Percentiles rank a stretch among this genome's conserved stretches.
phyloP scores from a whole-genome alignment of 352 stramenopile species.

The Aphanomyces astaci region DNA sequence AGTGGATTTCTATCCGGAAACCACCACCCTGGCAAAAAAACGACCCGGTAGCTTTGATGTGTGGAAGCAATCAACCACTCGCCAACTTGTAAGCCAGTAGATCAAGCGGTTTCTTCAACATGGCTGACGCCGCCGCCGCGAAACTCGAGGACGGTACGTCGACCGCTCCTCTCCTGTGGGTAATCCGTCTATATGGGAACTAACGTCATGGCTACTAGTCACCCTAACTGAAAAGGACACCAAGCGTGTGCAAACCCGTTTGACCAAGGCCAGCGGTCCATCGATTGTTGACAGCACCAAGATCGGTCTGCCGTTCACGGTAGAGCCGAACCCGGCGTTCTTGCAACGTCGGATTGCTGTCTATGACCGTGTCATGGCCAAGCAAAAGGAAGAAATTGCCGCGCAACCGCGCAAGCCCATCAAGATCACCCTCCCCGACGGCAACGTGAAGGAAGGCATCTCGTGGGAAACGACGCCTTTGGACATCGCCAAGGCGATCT shows the following conservation, averaged over 20 bases:
- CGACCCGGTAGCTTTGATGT: neutral
- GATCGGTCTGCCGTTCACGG: constrained; percentile 75
- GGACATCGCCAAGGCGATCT: constrained; percentile 93
- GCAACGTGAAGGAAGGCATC: constrained; percentile 84
- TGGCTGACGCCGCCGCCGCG: constrained; percentile 16
- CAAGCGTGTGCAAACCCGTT: constrained; percentile 60
- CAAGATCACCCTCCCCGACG: constrained; percentile 96
- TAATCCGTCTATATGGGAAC: neutral
- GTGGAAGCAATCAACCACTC: neutral
- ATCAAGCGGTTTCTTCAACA: neutral
- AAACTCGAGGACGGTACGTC: constrained; percentile 17
- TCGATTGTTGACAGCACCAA: constrained; percentile 49
- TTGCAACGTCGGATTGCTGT: constrained; percentile 64
- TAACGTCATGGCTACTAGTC: neutral
- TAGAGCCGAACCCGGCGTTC: constrained; percentile 80
- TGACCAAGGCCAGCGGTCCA: constrained; percentile 68
- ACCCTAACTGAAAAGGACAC: constrained; percentile 19
- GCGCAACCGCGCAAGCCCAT: constrained; percentile 88
- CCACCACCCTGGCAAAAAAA: neutral
- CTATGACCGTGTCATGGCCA: constrained; percentile 80
- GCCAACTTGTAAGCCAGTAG: constrained; percentile 9
- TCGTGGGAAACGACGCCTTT: constrained; percentile 94
- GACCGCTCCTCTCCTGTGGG: neutral
- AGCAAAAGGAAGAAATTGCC: constrained; percentile 58
- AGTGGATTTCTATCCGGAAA: neutral